A percentile compares a stretch with the other conserved stretches of the same genome.
phyloP scores from a whole-genome alignment of 1,284 basidiomycete genomes.

The Vanrija sp. region DNA sequence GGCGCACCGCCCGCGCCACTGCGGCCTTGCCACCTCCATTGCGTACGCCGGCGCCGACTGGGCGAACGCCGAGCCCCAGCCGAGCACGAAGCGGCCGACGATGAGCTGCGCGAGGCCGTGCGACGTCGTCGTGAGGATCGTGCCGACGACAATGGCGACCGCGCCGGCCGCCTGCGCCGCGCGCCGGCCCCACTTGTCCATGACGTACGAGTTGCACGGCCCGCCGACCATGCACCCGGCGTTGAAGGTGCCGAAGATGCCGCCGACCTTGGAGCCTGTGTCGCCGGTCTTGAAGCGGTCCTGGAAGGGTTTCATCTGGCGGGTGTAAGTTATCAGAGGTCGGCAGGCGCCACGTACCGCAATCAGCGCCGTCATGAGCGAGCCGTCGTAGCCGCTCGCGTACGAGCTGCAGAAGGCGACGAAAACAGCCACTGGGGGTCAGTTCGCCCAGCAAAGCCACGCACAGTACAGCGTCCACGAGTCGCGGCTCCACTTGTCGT shows the following conservation, averaged over 20 bases:
- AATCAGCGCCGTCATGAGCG: constrained; percentile 1
- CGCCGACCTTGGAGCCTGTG: background rate
- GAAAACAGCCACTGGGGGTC: background rate
- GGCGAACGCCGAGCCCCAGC: constrained; percentile 49
- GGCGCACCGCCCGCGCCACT: constrained; percentile 60
- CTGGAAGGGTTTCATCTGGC: too few species aligned
- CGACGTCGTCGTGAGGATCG: constrained; percentile 35
- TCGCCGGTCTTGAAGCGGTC: background rate
- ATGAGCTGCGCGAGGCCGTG: constrained; percentile 39
- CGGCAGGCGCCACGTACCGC: background rate
- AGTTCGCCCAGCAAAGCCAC: background rate
- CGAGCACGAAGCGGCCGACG: constrained; percentile 55
- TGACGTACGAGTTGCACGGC: constrained; percentile 3
- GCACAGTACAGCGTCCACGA: background rate
- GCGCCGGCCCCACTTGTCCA: constrained; percentile 54
- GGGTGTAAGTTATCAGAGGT: background rate
- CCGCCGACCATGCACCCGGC: background rate
- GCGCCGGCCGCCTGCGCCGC: constrained; percentile 56
- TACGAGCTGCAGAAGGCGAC: background rate
- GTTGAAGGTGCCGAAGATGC: background rate
- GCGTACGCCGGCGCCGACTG: constrained; percentile 52
- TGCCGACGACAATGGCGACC: constrained; percentile 48
- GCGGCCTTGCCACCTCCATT: constrained; percentile 58
- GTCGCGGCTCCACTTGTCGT: background rate
- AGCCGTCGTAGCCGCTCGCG: constrained; percentile 6